Percentiles rank a stretch among this genome's conserved stretches.
Evolutionary conservation across 225 moss, liverwort and hornwort species (phyloP).

Genomic region (Sphagnum contortum): DNA sequence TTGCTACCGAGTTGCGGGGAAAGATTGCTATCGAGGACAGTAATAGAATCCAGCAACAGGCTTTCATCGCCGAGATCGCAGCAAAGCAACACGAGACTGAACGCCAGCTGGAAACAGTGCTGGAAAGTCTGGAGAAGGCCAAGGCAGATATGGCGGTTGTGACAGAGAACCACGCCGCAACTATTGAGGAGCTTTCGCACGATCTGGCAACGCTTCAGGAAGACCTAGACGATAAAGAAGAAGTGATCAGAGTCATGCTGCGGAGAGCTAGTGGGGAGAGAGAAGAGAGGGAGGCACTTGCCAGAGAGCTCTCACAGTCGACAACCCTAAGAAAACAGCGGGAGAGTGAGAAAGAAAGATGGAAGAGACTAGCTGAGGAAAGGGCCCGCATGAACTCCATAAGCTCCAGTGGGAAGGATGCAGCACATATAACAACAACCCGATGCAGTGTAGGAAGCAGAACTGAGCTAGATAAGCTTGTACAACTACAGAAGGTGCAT

Average conservation of each 20-base stretch:
- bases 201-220: conserved; percentile 21
- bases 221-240: conserved; percentile 33
- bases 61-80: conserved; percentile 14
- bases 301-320: conserved; percentile 13
- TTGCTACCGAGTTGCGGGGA: conserved; percentile 9
- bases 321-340: conserved; percentile 1
- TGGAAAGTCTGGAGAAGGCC: conserved; percentile 18
- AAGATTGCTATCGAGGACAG: conserved; percentile 14
- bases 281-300: conserved; percentile 36
- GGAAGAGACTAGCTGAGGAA: conserved; percentile 17
- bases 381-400: conserved; percentile 5
- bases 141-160: conserved; percentile 21
- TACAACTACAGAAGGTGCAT: conserved; percentile 19
- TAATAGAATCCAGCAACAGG: conserved; percentile 9
- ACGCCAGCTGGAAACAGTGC: conserved; percentile 4
- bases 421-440: too few species aligned
- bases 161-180: conserved; percentile 26
- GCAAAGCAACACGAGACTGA: conserved; percentile 11
- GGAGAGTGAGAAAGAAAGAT: conserved; percentile 14
- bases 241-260: conserved; percentile 28
- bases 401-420: too few species aligned
- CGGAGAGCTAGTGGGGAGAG: conserved; percentile 20
- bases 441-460: conserved; percentile 19
- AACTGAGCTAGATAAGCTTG: conserved; percentile 20
- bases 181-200: conserved; percentile 19